Percentiles rank a stretch among this genome's conserved stretches.
phyloP scores from a whole-genome alignment of 257 asterid species.

The Solanum pennellii region DNA sequence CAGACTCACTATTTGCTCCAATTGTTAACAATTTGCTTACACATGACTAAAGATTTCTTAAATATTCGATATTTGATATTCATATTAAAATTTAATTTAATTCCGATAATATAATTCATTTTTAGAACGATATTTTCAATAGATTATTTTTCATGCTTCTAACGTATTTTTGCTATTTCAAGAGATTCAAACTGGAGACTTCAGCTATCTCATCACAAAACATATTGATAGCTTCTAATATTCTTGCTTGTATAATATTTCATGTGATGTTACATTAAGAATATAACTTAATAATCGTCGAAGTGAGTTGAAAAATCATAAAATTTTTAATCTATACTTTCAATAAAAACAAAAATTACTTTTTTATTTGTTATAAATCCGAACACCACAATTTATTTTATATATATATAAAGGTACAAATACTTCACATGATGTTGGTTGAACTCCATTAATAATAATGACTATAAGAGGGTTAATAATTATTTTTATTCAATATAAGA shows the following conservation, averaged over 20 bases:
- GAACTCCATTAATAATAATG: neutral
- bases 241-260: neutral
- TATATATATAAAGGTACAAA: no score
- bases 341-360: no score
- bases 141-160: neutral
- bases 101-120: no score
- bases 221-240: neutral
- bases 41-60: neutral
- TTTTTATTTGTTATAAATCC: no score
- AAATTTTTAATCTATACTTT: no score
- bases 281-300: neutral
- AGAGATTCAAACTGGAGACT: no score
- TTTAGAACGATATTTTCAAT: fast-evolving
- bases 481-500: neutral
- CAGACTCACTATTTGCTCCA: neutral
- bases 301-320: no score
- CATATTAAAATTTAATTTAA: no score
- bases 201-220: fast-evolving
- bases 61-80: fast-evolving
- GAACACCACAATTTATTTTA: no score
- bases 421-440: neutral
- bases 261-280: neutral
- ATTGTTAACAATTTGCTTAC: neutral
- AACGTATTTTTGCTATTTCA: no score
- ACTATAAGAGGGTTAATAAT: no score